These are phyloP conservation scores for Coprinopsis sp. DNA, from an alignment of 768 basidiomycete species.

Conservation along the genomic window DNA sequence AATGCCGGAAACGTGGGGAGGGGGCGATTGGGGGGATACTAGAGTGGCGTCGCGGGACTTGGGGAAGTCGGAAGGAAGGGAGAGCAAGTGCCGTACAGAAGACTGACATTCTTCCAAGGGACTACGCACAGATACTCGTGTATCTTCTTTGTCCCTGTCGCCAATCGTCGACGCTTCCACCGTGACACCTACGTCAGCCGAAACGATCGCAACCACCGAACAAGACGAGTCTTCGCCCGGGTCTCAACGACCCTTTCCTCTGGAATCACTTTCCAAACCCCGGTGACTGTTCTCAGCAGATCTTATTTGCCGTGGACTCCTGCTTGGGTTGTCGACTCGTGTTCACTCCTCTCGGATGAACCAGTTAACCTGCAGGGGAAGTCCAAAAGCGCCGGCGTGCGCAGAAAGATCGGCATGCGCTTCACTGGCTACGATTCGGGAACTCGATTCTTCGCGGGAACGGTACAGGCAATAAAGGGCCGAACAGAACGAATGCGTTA, in stretches of 20 bases:
- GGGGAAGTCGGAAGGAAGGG: conserved; percentile 18
- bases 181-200: conserved; percentile 1
- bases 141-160: neutral
- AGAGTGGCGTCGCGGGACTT: conserved; percentile 52
- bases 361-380: conserved; percentile 24
- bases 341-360: neutral
- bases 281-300: conserved; percentile 47
- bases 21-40: conserved; percentile 16
- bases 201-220: conserved; percentile 27
- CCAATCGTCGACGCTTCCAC: conserved; percentile 14
- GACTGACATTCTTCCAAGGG: neutral
- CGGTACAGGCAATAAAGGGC: neutral
- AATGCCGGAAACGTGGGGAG: conserved; percentile 45
- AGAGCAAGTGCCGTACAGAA: conserved; percentile 40
- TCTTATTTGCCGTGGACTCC: conserved; percentile 52
- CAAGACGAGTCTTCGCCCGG: conserved; percentile 35
- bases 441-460: neutral
- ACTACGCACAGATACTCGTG: conserved; percentile 18
- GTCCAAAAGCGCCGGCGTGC: conserved; percentile 48
- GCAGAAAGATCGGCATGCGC: conserved; percentile 55
- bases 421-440: conserved; percentile 26
- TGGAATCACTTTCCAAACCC: conserved; percentile 34
- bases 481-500: neutral
- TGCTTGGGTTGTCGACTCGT: conserved; percentile 10
- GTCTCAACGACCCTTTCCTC: conserved; percentile 40